Evolutionary conservation across 2,329 filamentous ascomycete species (phyloP).

Genomic region (Parafenestella ontariensis): DNA sequence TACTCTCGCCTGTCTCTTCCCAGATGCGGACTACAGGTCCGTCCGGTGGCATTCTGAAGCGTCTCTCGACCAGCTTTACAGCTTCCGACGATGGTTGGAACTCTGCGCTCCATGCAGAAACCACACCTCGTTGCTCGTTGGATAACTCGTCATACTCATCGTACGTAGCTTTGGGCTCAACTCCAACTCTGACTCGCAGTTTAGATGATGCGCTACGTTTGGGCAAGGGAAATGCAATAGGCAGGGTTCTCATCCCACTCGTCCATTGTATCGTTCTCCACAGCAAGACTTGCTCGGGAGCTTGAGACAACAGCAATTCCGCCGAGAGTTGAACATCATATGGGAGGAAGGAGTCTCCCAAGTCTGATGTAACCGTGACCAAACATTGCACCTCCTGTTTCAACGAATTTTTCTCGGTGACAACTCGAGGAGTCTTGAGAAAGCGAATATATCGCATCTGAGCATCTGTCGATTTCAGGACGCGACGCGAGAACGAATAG

Average conservation of each 20-base stretch:
- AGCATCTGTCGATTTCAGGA: conserved; percentile 1
- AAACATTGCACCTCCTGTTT: conserved; percentile 43
- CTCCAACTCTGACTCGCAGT: conserved; percentile 51
- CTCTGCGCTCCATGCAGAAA: conserved; percentile 65
- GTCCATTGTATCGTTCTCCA: conserved; percentile 55
- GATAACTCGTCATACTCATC: conserved; percentile 40
- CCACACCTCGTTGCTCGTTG: conserved; percentile 52
- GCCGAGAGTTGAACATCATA: conserved; percentile 54
- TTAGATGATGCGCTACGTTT: conserved; percentile 49
- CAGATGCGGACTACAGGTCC: conserved; percentile 59
- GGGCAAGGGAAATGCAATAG: conserved; percentile 52
- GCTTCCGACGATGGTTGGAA: conserved; percentile 53
- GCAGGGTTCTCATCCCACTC: conserved; percentile 53
- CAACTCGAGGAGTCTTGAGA: conserved; percentile 66
- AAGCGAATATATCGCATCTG: conserved; percentile 68
- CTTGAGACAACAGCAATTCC: conserved; percentile 41
- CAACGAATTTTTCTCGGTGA: conserved; percentile 39
- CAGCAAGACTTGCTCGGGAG: conserved; percentile 47
- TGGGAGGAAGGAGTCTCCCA: conserved; percentile 70
- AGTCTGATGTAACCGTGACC: conserved; percentile 72
- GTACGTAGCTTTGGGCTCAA: conserved; percentile 29
- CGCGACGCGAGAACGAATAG: background rate
- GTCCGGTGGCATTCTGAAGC: conserved; percentile 53
- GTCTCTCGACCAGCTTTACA: conserved; percentile 63
- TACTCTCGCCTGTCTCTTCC: conserved; percentile 76